Evolutionary conservation across 176 grass and related monocot species (phyloP).

Genomic region (Phoenix roebelenii): DNA sequence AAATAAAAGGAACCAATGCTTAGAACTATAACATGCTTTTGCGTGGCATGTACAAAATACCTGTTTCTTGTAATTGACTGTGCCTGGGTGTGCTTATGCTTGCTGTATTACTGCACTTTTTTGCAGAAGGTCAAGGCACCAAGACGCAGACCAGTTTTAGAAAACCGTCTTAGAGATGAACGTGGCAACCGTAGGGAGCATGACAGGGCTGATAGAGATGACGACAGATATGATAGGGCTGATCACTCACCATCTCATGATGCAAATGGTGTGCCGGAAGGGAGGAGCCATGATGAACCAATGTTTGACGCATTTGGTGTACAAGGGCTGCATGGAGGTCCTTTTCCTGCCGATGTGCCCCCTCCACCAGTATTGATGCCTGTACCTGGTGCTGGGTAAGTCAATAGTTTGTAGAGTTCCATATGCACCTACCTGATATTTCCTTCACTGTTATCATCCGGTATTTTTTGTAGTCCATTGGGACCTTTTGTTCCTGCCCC

Average conservation of each 20-base stretch:
- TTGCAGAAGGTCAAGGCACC: slow-evolving; percentile 52
- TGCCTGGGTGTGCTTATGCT: too few species aligned
- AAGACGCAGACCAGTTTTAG: slow-evolving; percentile 52
- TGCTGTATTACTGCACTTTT: background rate
- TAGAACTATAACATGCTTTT: too few species aligned
- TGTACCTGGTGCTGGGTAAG: slow-evolving; percentile 88
- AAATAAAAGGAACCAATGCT: too few species aligned
- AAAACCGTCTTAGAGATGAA: slow-evolving; percentile 56
- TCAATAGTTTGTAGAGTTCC: background rate
- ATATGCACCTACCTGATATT: too few species aligned
- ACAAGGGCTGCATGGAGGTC: slow-evolving; percentile 42
- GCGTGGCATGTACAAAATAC: too few species aligned
- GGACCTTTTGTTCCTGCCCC: slow-evolving; percentile 98
- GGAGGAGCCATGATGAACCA: slow-evolving; percentile 44
- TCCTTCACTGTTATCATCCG: too few species aligned
- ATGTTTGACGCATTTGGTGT: slow-evolving; percentile 69
- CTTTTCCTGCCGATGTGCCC: slow-evolving; percentile 70
- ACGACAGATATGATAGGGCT: slow-evolving; percentile 51
- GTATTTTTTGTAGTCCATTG: slow-evolving; percentile 45
- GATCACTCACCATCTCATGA: slow-evolving; percentile 55
- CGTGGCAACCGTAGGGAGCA: slow-evolving; percentile 55
- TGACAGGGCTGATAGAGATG: slow-evolving; percentile 62
- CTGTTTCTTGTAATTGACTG: too few species aligned
- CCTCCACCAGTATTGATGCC: slow-evolving; percentile 89
- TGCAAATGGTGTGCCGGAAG: slow-evolving; percentile 31